A percentile compares a stretch with the other conserved stretches of the same genome.
Evolutionary conservation across 345 rosid genomes (phyloP).

Genomic region (Populus ilicifolia): DNA sequence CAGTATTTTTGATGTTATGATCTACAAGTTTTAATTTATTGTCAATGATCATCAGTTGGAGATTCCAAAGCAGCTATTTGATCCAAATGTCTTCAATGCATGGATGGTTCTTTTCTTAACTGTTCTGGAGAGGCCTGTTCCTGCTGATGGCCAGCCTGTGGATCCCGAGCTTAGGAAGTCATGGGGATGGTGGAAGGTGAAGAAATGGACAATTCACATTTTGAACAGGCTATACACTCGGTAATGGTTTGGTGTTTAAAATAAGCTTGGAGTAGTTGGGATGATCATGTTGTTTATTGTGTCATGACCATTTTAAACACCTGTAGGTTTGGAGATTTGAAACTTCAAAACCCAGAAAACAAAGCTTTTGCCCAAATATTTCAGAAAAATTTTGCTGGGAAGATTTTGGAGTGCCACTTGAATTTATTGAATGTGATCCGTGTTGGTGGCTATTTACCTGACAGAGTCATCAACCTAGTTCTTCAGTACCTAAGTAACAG

Average conservation of each 20-base stretch:
- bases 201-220: constrained; percentile 98
- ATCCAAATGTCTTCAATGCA: constrained; percentile 71
- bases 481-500: constrained; percentile 96
- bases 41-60: constrained; percentile 59
- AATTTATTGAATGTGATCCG: constrained; percentile 74
- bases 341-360: constrained; percentile 77
- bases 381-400: constrained; percentile 89
- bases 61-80: constrained; percentile 82
- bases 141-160: constrained; percentile 85
- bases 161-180: constrained; percentile 90
- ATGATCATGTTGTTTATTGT: background rate
- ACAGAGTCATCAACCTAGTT: constrained; percentile 88
- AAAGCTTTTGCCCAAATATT: constrained; percentile 86
- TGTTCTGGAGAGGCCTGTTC: constrained; percentile 87
- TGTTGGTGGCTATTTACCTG: constrained; percentile 90
- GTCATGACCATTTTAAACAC: constrained; percentile 4
- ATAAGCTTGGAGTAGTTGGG: background rate
- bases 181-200: constrained; percentile 99
- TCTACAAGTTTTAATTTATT: background rate
- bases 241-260: constrained; percentile 33
- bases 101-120: constrained; percentile 95
- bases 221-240: constrained; percentile 88
- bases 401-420: constrained; percentile 88
- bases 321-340: constrained; percentile 91
- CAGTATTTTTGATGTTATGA: background rate